Conservation (phyloP, 2,329 filamentous ascomycete genomes). For the Ascochyta lentis region DNA sequence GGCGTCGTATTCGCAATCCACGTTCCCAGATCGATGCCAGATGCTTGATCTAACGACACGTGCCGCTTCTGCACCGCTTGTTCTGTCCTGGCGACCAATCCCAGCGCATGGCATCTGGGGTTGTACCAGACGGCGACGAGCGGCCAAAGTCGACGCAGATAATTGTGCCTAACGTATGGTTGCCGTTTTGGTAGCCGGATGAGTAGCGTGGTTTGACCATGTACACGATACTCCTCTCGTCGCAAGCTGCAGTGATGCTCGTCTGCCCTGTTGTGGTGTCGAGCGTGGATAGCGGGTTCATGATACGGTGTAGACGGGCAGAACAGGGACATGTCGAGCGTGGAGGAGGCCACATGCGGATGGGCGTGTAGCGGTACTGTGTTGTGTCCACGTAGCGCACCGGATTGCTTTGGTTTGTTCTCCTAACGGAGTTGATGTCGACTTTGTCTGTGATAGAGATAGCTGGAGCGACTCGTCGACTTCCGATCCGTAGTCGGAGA, state of each 20-base stretch:
- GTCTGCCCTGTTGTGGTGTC: slow-evolving; percentile 17
- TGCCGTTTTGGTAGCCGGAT: slow-evolving; percentile 21
- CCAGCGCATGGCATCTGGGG: slow-evolving; percentile 10
- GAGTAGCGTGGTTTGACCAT: slow-evolving; percentile 36
- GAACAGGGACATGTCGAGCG: slow-evolving; percentile 37
- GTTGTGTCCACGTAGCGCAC: slow-evolving; percentile 21
- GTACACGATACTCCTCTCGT: slow-evolving; percentile 45
- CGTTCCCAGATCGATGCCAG: too few species aligned
- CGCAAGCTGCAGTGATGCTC: slow-evolving; percentile 37
- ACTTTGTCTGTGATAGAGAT: too few species aligned
- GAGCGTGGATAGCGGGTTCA: slow-evolving; percentile 31
- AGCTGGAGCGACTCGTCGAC: slow-evolving; percentile 47
- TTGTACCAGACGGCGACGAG: background rate
- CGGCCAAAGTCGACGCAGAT: slow-evolving; percentile 44
- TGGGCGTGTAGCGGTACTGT: slow-evolving; percentile 36
- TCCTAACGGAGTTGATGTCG: background rate
- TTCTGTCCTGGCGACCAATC: slow-evolving; percentile 16
- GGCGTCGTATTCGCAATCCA: background rate
- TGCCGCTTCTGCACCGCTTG: slow-evolving; percentile 9
- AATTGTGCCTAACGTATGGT: slow-evolving; percentile 33
- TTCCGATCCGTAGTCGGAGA: slow-evolving; percentile 60
- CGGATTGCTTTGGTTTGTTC: background rate
- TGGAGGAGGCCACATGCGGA: slow-evolving; percentile 46
- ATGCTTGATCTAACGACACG: slow-evolving; percentile 9
- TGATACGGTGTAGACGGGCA: slow-evolving; percentile 37